Base-by-base conservation (phyloP, 2,329 filamentous ascomycete genomes). In the Beauveria varroae region DNA sequence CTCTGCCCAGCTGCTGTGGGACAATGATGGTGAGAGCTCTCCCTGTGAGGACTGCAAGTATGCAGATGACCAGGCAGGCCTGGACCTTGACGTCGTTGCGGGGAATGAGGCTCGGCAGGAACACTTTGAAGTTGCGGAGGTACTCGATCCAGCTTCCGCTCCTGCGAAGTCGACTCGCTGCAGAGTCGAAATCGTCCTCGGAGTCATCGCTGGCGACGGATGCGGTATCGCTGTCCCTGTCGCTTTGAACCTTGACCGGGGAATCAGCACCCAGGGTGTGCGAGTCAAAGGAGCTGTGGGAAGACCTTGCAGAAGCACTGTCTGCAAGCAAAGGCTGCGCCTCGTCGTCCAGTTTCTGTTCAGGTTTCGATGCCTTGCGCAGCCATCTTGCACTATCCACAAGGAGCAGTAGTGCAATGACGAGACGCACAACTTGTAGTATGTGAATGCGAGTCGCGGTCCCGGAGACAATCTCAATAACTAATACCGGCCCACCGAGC, bases 91-190 rank as follows among this genome's bases (percentile, higher is more conserved):
- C n/a, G 18, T 56, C 53, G n/a, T 56, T 12, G 53, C 53, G 53
- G 3, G 53, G 53, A 8, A 56, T 56, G 43, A 47, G 40, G 43
- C 43, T 56, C 5, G 53, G 53, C 41, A 56, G 24, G n/a, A 56
- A 56, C 8, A 56, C n/a, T 34, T 47, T 56, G 26, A 56, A 56
- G 40, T 46, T 56, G 41, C 40, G 1, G 24, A 56, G 43, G 20
- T 56, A 56, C 41, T 56, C 53, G 53, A 56, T 47, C 53, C 53
- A 56, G 41, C 41, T 56, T 10, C 53, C 53, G n/a, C 43, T 56
- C 10, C 18, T 44, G 16, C 53, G 53, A 16, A 56, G 53, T 3
- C 28, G 40, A 22, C 53, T 46, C 1, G 41, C 53, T 10, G 40
- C 53, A 2, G 53, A 56, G 26, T 56, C 53, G 7, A 56, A 56